Evolutionary conservation across 805 yeast species (phyloP), one percentile per base, ranked within the genome.

Genomic region (Candida piceae): DNA sequence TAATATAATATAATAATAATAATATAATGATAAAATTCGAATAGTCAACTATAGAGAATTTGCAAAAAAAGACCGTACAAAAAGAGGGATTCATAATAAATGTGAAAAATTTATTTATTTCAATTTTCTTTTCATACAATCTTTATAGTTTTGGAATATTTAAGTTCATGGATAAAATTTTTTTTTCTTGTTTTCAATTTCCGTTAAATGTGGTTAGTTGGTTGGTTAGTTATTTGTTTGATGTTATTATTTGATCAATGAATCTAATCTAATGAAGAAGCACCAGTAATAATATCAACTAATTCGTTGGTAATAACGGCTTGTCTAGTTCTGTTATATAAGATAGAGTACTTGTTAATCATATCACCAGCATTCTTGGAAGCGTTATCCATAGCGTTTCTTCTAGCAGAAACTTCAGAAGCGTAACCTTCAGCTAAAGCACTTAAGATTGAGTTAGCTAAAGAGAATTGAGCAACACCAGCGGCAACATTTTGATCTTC

Each of bases 241-340:
- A n/a, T n/a, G n/a, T n/a, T n/a, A n/a, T n/a, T n/a, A n/a, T n/a
- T n/a, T n/a, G n/a, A n/a, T 20, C 9, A 20, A 20, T 24, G 5
- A 5, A 34, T 33, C 44, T 84, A 90, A 74, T 84, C 96, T 72
- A 93, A 80, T 42, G 97, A 87, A 48, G 97, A 87, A 60, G 98
- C 98, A 88, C 98, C 98, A 58, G 98, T 93, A 68, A 93, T 90
- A 62, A 93, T 93, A 73, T 93, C 98, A 62, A 93, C 98, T 80
- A 93, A 76, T 77, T 93, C 98, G 80, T 93, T 93, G 70, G 97
- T 89, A 62, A 90, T 90, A 63, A 89, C 96, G 53, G 97, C 96
- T 78, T 93, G 98, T 77, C 97, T 87, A 61, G 97, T 84, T 80
- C 98, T 90, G 89, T 93, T 93, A 74, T 93, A 93, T 70, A 93